phyloP scores from a whole-genome alignment of 1,139 yeast species.

The Kodamaea sp. region DNA sequence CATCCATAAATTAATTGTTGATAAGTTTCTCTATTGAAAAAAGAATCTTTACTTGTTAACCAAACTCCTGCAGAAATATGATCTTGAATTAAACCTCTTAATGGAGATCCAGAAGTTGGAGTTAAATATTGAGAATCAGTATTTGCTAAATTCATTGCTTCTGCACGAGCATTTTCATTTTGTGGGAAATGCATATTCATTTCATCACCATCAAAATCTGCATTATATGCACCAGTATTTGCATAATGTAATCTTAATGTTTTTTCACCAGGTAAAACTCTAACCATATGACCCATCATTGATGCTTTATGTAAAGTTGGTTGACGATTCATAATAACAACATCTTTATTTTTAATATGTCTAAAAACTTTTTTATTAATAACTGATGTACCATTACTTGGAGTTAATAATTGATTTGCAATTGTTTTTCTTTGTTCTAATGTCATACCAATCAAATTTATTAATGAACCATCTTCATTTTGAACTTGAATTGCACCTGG shows the following conservation, averaged over 20 bases:
- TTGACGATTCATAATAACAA: constrained; percentile 97
- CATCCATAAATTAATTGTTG: constrained; percentile 94
- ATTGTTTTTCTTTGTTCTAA: constrained; percentile 92
- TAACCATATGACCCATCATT: constrained; percentile 99
- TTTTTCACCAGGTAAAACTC: constrained; percentile 96
- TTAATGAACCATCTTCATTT: constrained; percentile 89
- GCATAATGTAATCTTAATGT: constrained; percentile 96
- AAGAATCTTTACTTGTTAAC: constrained; percentile 89
- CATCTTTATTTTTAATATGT: constrained; percentile 92
- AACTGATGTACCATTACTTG: constrained; percentile 53
- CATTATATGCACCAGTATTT: constrained; percentile 97
- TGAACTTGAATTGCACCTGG: constrained; percentile 98
- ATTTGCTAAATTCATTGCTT: constrained; percentile 90
- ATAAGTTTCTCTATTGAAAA: constrained; percentile 86
- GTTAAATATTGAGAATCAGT: constrained; percentile 97
- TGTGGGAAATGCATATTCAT: constrained; percentile 99
- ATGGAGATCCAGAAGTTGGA: constrained; percentile 97
- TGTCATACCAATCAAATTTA: constrained; percentile 84
- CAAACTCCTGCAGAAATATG: constrained; percentile 99
- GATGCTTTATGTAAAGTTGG: constrained; percentile 99
- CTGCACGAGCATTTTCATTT: constrained; percentile 95
- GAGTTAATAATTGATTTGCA: constrained; percentile 92
- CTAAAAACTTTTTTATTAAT: constrained; percentile 90
- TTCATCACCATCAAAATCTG: constrained; percentile 99
- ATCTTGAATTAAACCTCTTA: constrained; percentile 98